A percentile compares a stretch with the other conserved stretches of the same genome.
Conservation (phyloP, 2,329 filamentous ascomycete genomes). For the Elsinoe australis region DNA sequence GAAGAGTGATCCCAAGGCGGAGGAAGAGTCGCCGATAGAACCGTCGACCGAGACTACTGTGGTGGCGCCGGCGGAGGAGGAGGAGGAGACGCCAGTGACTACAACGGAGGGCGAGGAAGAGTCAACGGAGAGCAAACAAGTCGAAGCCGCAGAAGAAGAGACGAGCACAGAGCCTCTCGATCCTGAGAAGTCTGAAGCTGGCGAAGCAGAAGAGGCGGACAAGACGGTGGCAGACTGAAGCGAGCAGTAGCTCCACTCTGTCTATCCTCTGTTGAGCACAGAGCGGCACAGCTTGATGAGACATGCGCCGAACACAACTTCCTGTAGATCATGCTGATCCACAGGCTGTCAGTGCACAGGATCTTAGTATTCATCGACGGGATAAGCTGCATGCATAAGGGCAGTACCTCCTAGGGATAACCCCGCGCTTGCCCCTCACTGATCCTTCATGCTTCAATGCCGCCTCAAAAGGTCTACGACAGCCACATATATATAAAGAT, state of each 20-base stretch:
- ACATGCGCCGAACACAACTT: too few species aligned
- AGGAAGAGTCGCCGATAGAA: slow-evolving; percentile 24
- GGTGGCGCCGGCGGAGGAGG: slow-evolving; percentile 9
- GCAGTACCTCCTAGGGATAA: not conserved
- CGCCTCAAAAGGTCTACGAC: not conserved
- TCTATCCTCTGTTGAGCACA: too few species aligned
- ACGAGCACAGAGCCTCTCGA: slow-evolving; percentile 22
- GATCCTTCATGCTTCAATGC: not conserved
- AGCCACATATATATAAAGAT: not conserved
- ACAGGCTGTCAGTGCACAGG: too few species aligned
- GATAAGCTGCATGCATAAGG: not conserved
- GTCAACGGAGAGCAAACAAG: slow-evolving; percentile 17
- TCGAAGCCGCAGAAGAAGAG: slow-evolving; percentile 19
- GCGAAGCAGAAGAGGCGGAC: slow-evolving; percentile 17
- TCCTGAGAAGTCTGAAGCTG: slow-evolving; percentile 18
- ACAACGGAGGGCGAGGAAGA: slow-evolving; percentile 22
- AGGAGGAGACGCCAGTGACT: slow-evolving; percentile 18
- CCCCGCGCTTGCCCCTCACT: slow-evolving; percentile 3
- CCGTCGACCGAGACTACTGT: slow-evolving; percentile 22
- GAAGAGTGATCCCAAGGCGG: slow-evolving; percentile 21
- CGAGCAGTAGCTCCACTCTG: too few species aligned
- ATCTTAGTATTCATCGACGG: too few species aligned
- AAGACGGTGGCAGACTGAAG: slow-evolving; percentile 20
- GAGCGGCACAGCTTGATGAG: too few species aligned
- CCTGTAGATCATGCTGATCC: too few species aligned